These are phyloP conservation scores for Rhododendron simsii DNA, from an alignment of 148 eudicot species.

Conservation along the genomic window DNA sequence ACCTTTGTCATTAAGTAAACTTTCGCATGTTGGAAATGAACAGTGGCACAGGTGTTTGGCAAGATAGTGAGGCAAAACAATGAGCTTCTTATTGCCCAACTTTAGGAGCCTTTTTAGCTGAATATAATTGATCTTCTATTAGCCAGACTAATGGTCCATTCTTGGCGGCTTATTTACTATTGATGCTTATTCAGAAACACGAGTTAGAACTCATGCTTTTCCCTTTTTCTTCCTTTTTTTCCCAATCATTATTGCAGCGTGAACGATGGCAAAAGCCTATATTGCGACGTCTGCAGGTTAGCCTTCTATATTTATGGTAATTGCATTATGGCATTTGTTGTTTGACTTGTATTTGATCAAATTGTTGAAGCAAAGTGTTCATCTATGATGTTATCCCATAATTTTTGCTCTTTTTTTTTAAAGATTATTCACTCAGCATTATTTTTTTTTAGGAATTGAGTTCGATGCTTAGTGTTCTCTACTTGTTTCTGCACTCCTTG, in stretches of 20 bases:
- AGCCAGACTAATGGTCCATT: background rate
- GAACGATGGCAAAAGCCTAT: conserved; percentile 86
- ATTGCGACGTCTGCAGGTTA: conserved; percentile 92
- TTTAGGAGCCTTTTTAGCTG: background rate
- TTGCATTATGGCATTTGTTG: background rate
- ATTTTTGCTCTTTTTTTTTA: background rate
- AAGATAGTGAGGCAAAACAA: background rate
- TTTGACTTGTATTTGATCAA: background rate
- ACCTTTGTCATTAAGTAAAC: background rate
- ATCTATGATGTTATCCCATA: background rate
- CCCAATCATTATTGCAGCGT: conserved; percentile 46
- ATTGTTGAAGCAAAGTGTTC: background rate
- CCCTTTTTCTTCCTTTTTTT: conserved; percentile 7
- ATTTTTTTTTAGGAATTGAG: background rate
- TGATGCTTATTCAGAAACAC: background rate
- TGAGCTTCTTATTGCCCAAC: background rate
- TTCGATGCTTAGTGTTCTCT: background rate
- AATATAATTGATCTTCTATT: background rate
- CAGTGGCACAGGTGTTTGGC: background rate
- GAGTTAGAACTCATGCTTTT: background rate
- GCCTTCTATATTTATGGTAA: conserved; percentile 5
- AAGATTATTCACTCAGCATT: background rate
- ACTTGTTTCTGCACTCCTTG: background rate
- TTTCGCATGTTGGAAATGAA: background rate
- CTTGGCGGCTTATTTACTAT: background rate